phyloP scores from a whole-genome alignment of 495 filamentous ascomycete species.

The Lasiosphaeriaceae sp. region DNA sequence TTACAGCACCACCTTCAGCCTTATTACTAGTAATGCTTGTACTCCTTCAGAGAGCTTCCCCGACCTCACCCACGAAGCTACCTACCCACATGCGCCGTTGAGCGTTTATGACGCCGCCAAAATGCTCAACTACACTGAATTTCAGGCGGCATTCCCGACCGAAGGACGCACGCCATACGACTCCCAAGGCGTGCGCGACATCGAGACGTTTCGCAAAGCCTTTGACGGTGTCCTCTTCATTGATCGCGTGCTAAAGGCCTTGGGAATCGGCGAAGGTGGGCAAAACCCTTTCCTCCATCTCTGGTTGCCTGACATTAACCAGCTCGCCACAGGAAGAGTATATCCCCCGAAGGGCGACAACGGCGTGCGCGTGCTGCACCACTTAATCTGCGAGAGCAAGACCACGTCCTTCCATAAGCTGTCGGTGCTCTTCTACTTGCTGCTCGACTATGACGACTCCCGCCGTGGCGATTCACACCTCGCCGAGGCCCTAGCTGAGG shows the following conservation, averaged over 20 bases:
- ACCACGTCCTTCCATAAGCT: constrained; percentile 69
- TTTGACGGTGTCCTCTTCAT: constrained; percentile 69
- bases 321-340: constrained; percentile 42
- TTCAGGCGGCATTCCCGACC: constrained; percentile 60
- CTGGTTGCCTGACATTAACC: neutral
- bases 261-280: constrained; percentile 66
- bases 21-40: neutral
- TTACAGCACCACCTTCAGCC: neutral
- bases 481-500: constrained; percentile 52
- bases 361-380: constrained; percentile 61
- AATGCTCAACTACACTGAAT: constrained; percentile 49
- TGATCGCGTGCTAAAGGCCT: constrained; percentile 65
- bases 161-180: constrained; percentile 61
- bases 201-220: constrained; percentile 57
- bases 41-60: no score
- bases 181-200: constrained; percentile 50
- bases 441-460: constrained; percentile 64
- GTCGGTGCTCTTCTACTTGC: constrained; percentile 74
- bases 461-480: constrained; percentile 41
- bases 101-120: neutral
- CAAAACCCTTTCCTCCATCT: neutral
- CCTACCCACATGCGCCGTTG: neutral
- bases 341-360: constrained; percentile 68
- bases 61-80: no score
- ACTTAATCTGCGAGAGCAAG: constrained; percentile 54